These are phyloP conservation scores for Chlorella ohadii DNA, from an alignment of 139 green algal genomes.

Conservation along the genomic window DNA sequence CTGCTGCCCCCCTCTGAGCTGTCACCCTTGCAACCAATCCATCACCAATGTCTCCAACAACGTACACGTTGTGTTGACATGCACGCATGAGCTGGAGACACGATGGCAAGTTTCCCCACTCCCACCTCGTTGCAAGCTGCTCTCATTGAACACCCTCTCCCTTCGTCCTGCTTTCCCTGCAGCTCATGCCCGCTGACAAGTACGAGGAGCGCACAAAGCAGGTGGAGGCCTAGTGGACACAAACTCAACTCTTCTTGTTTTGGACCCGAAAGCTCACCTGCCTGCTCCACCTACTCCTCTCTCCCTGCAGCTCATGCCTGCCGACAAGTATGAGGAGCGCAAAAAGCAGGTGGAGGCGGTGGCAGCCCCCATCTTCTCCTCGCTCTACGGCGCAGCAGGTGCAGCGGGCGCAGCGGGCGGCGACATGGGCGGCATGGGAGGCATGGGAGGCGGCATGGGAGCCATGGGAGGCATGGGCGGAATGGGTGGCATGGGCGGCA, in stretches of 20 bases:
- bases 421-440: not conserved
- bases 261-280: too few relatives aligned
- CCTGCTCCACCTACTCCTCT: too few relatives aligned
- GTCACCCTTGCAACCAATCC: too few relatives aligned
- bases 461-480: not conserved
- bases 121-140: too few relatives aligned
- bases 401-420: not conserved
- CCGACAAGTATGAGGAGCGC: slow-evolving; percentile 97
- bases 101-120: too few relatives aligned
- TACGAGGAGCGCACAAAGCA: slow-evolving; percentile 97
- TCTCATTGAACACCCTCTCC: too few relatives aligned
- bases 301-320: slow-evolving; percentile 10
- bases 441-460: slow-evolving; percentile 7
- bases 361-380: slow-evolving; percentile 93
- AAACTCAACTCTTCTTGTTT: too few relatives aligned
- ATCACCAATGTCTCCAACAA: too few relatives aligned
- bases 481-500: slow-evolving; percentile 12
- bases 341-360: slow-evolving; percentile 94
- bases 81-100: too few relatives aligned
- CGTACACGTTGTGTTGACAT: too few relatives aligned
- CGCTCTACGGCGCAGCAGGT: slow-evolving; percentile 66
- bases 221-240: too few relatives aligned
- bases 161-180: not conserved
- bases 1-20: too few relatives aligned
- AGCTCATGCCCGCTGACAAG: slow-evolving; percentile 76